These are phyloP conservation scores for Schizopora paradoxa DNA, from an alignment of 1,284 basidiomycete genomes.

Conservation along the genomic window DNA sequence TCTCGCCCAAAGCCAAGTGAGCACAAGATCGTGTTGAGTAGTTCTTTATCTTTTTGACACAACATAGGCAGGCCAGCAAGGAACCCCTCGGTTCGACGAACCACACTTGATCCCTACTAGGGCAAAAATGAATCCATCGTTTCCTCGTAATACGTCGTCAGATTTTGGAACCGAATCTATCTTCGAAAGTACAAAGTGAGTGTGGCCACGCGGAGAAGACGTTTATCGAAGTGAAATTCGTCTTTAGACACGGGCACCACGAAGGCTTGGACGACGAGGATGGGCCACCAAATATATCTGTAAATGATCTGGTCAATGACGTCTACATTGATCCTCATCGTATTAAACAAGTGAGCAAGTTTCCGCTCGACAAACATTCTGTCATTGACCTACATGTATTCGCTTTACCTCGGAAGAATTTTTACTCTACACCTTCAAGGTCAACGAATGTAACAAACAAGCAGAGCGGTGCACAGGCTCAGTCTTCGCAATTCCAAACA, in stretches of 20 bases:
- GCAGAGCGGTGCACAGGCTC: slow-evolving; percentile 28
- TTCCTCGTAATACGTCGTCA: slow-evolving; percentile 53
- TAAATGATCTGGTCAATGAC: slow-evolving; percentile 66
- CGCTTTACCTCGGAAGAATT: slow-evolving; percentile 8
- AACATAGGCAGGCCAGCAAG: slow-evolving; percentile 46
- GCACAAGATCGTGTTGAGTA: slow-evolving; percentile 8
- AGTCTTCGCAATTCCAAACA: slow-evolving; percentile 29
- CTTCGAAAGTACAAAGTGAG: slow-evolving; percentile 65
- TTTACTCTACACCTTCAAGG: slow-evolving; percentile 24
- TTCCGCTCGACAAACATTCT: not conserved
- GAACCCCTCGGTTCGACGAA: slow-evolving; percentile 59
- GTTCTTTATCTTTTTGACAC: slow-evolving; percentile 9
- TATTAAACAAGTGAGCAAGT: slow-evolving; percentile 37
- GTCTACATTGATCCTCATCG: slow-evolving; percentile 38
- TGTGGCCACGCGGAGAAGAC: slow-evolving; percentile 1
- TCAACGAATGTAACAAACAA: slow-evolving; percentile 31
- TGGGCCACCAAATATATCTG: slow-evolving; percentile 64
- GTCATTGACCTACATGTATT: slow-evolving; percentile 7
- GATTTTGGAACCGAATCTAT: slow-evolving; percentile 77
- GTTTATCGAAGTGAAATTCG: not conserved
- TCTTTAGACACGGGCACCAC: slow-evolving; percentile 40
- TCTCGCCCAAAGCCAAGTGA: slow-evolving; percentile 52
- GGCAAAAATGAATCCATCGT: slow-evolving; percentile 65
- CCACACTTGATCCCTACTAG: slow-evolving; percentile 67
- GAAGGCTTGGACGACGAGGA: slow-evolving; percentile 64